These are phyloP conservation scores for Pseudogymnoascus sp. DNA, from an alignment of 2,329 filamentous ascomycete genomes.

Conservation along the genomic window DNA sequence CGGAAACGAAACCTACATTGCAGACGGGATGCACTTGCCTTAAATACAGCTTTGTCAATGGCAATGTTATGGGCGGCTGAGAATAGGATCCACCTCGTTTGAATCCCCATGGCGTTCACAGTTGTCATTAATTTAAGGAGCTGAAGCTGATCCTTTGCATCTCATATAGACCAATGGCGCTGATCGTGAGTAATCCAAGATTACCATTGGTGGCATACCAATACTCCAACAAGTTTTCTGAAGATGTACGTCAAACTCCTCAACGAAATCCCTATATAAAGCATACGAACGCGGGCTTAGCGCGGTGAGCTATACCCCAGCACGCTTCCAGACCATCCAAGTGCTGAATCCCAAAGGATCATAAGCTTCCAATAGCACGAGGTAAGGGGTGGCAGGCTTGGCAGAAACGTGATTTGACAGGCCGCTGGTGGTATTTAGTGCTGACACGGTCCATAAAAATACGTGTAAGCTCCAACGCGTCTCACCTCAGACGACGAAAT, in stretches of 20 bases:
- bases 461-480: not conserved
- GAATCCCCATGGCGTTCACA: not conserved
- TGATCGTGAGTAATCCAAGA: not conserved
- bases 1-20: not conserved
- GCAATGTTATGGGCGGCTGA: not conserved
- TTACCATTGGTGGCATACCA: not conserved
- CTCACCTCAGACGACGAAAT: slow-evolving; percentile 7
- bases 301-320: not conserved
- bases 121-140: not conserved
- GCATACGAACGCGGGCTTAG: not conserved
- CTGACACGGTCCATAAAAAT: slow-evolving; percentile 1
- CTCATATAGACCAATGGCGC: not conserved
- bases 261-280: not conserved
- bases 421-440: not conserved
- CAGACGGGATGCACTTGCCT: not conserved
- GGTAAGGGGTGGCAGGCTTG: not conserved
- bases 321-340: not conserved
- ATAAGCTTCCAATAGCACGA: not conserved
- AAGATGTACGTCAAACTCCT: not conserved
- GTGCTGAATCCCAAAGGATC: not conserved
- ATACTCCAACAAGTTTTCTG: not conserved
- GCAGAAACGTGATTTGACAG: not conserved
- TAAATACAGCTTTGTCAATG: not conserved
- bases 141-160: not conserved
- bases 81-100: not conserved